These are phyloP conservation scores for Phytophthora cryptogea DNA, from an alignment of 352 stramenopile genomes.

Conservation along the genomic window DNA sequence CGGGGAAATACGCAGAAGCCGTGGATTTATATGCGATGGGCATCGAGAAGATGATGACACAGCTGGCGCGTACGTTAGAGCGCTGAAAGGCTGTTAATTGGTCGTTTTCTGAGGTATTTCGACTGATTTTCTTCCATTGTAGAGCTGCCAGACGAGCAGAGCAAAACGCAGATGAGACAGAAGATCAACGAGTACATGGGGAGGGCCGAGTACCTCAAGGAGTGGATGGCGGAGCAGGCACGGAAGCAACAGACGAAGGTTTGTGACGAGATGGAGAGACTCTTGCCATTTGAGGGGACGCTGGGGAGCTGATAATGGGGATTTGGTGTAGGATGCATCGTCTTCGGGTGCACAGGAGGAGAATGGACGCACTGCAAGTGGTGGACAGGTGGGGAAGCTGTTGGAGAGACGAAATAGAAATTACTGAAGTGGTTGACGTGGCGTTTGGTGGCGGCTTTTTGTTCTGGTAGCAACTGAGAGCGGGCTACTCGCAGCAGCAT, in stretches of 20 bases:
- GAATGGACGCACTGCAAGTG: constrained; percentile 12
- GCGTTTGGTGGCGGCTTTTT: constrained; percentile 1
- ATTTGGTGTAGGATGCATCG: constrained; percentile 7
- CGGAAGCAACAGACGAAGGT: constrained; percentile 33
- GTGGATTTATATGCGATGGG: constrained; percentile 73
- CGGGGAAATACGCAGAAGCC: constrained; percentile 45
- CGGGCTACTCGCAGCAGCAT: constrained; percentile 60
- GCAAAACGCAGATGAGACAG: constrained; percentile 34
- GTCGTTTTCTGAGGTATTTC: neutral
- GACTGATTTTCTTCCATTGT: constrained; percentile 8
- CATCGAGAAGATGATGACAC: constrained; percentile 78
- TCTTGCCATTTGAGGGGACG: neutral
- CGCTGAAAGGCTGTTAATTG: neutral
- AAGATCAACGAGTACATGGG: constrained; percentile 86
- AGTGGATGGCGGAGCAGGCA: constrained; percentile 29
- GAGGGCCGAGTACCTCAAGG: constrained; percentile 73
- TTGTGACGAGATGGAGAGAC: neutral
- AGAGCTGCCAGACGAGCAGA: constrained; percentile 46
- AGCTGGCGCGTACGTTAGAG: constrained; percentile 56
- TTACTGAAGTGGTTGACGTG: neutral
- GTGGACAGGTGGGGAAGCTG: constrained; percentile 10
- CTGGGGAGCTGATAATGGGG: neutral
- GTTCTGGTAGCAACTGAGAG: constrained; percentile 20
- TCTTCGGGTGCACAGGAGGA: neutral
- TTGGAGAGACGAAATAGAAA: neutral